phyloP scores from a whole-genome alignment of 2,329 filamentous ascomycete species.

The Cryphonectria nitschkei region DNA sequence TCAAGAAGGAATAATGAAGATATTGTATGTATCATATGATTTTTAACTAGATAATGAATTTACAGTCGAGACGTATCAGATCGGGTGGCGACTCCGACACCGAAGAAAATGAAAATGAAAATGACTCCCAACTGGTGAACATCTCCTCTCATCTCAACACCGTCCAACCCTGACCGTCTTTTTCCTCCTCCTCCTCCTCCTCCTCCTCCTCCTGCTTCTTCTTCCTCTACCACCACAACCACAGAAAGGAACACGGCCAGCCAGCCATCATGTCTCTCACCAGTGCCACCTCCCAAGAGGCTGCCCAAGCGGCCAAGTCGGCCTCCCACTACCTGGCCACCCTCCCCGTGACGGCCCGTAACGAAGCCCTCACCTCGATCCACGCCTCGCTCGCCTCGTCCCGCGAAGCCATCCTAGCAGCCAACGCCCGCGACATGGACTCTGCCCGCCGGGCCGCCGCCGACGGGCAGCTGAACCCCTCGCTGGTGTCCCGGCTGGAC shows the following conservation, averaged over 20 bases:
- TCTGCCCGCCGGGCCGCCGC: conserved; percentile 73
- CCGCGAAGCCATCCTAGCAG: conserved; percentile 77
- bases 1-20: background rate
- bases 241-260: background rate
- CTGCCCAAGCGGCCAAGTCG: conserved; percentile 75
- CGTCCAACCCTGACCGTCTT: background rate
- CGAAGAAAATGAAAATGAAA: background rate
- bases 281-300: conserved; percentile 76
- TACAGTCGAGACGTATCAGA: background rate
- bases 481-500: conserved; percentile 86
- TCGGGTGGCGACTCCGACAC: conserved; percentile 13
- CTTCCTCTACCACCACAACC: no score
- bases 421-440: conserved; percentile 83
- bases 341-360: conserved; percentile 74
- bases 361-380: conserved; percentile 82
- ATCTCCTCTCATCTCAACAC: background rate
- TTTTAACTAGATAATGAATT: background rate
- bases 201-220: background rate
- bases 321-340: conserved; percentile 85
- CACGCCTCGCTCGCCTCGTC: conserved; percentile 73
- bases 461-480: conserved; percentile 76
- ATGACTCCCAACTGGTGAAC: background rate
- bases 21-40: background rate
- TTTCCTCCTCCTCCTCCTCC: no score
- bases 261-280: conserved; percentile 78